Conservation (phyloP, 2,329 filamentous ascomycete genomes). For the Fulvia fulva region DNA sequence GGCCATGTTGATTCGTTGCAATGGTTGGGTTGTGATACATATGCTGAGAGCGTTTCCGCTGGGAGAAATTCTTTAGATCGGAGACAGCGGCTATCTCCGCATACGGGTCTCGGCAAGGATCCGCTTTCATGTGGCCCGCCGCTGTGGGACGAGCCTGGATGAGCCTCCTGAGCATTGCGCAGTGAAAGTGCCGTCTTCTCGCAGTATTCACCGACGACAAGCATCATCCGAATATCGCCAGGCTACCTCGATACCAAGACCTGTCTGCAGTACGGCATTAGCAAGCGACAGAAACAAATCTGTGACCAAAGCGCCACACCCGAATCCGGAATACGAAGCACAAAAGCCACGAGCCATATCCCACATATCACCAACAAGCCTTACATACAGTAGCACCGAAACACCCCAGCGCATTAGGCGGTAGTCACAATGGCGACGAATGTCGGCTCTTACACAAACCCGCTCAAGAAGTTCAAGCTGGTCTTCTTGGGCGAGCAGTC, state of each 20-base stretch:
- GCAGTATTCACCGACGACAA: background rate
- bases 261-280: background rate
- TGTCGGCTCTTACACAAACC: conserved; percentile 92
- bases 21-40: background rate
- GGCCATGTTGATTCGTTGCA: conserved; percentile 6
- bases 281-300: background rate
- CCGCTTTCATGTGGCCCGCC: background rate
- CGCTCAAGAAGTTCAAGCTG: conserved; percentile 99
- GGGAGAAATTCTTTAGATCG: conserved; percentile 1
- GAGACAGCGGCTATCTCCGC: conserved; percentile 4
- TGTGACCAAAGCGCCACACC: conserved; percentile 3
- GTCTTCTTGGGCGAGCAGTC: conserved; percentile 98
- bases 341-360: background rate
- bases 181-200: background rate
- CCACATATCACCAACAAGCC: background rate
- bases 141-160: background rate
- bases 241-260: background rate
- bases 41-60: background rate
- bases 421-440: conserved; percentile 63
- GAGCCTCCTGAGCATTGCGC: background rate
- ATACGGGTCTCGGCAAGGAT: background rate
- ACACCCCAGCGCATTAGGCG: background rate
- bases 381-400: background rate
- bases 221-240: background rate
- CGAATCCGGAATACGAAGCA: conserved; percentile 6